A percentile compares a stretch with the other conserved stretches of the same genome.
These are phyloP conservation scores for Cutaneotrichosporon sp. DNA, from an alignment of 1,284 basidiomycete genomes.

Conservation along the genomic window DNA sequence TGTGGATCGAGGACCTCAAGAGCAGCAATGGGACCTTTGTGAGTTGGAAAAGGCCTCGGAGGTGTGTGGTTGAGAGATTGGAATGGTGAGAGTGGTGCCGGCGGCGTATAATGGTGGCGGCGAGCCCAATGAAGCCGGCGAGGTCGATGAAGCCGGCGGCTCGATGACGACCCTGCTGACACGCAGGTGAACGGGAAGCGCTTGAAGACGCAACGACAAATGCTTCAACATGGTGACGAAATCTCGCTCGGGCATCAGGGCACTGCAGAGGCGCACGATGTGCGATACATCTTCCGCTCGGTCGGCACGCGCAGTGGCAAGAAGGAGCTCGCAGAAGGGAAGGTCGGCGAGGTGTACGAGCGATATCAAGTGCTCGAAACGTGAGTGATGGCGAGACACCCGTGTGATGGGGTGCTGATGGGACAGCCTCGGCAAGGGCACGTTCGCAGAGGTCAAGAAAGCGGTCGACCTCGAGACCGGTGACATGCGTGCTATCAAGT, in stretches of 20 bases:
- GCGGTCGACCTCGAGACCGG: conserved; percentile 52
- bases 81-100: too few species aligned
- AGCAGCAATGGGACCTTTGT: conserved; percentile 87
- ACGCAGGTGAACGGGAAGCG: conserved; percentile 69
- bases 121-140: too few species aligned
- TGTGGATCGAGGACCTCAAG: conserved; percentile 65
- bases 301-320: conserved; percentile 41
- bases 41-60: too few species aligned
- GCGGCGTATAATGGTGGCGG: too few species aligned
- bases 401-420: conserved; percentile 11
- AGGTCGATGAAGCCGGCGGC: too few species aligned
- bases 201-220: conserved; percentile 58
- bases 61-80: too few species aligned
- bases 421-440: conserved; percentile 50
- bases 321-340: conserved; percentile 46
- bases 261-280: conserved; percentile 54
- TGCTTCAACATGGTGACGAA: conserved; percentile 77
- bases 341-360: conserved; percentile 55
- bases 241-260: conserved; percentile 70
- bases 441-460: conserved; percentile 54
- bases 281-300: conserved; percentile 56
- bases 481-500: conserved; percentile 50
- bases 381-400: conserved; percentile 30
- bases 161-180: too few species aligned
- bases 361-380: conserved; percentile 46